Evolutionary conservation across 2,329 filamentous ascomycete genomes (phyloP), one percentile per base, ranked within the genome.

Genomic region (Calonectria hongkongensis): DNA sequence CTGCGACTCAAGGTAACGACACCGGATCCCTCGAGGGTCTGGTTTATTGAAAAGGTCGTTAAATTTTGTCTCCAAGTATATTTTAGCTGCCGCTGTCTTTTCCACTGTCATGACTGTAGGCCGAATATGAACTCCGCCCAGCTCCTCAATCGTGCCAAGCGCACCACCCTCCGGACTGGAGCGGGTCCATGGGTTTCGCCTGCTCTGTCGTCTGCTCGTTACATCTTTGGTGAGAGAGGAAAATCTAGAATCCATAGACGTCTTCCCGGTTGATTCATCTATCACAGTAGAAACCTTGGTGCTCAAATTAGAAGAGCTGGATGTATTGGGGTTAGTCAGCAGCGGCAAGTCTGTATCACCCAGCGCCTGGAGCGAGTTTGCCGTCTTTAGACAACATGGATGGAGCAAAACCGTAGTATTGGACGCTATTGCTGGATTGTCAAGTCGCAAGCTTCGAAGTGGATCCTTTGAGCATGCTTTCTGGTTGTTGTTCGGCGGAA

Each of bases 21-120:
- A 76, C 13, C 84, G 81, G 48, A 78, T 66, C n/a, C 68, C 76
- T 4, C 85, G 81, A 12, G 79, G 58, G 12, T 80, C 77, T 2
- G 87, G 85, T 3, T 86, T 85, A 30, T 86, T 87, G 2, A 95
- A 86, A 9, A 95, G 82, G n/a, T 91, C 87, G 77, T 96, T 93
- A 85, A 94, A 98, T 79, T 96, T 91, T 0, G 92, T 95, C 83
- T 98, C 97, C 12, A 98, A 89, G 78, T 92, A 97, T 25, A 97
- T 91, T 82, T 98, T 98, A 51, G 95, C 93, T 0, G 94, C 93
- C 0, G 95, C 92, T 3, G 93, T 91, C 73, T 90, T 92, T 84
- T 98, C 96, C 0, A 95, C 93, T 0, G 95, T 98, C 30, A 78
- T 54, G 13, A 86, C 80, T 0, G 85, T 85, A 4, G 85, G 84